Evolutionary conservation across 2,329 filamentous ascomycete genomes (phyloP).

Genomic region (Penicillium sclerotigenum): DNA sequence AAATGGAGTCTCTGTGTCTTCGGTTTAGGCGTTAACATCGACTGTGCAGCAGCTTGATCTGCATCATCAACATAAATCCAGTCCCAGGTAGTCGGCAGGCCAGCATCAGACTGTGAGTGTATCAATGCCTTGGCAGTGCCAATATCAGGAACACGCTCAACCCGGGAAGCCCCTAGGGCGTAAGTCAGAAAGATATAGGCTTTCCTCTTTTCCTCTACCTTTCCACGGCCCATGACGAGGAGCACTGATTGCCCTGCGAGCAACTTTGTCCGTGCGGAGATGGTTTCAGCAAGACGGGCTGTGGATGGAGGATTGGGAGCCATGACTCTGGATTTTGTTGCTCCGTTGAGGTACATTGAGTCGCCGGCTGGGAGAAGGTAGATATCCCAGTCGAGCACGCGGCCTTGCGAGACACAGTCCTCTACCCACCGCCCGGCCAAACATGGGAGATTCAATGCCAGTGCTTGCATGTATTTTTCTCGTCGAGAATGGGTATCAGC

Average conservation of each 20-base stretch:
- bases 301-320: conserved; percentile 56
- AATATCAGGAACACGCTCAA: conserved; percentile 64
- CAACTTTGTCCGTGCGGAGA: conserved; percentile 60
- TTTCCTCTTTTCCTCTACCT: conserved; percentile 62
- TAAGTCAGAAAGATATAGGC: conserved; percentile 78
- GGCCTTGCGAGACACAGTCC: conserved; percentile 62
- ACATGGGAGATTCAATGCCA: conserved; percentile 85
- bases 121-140: conserved; percentile 63
- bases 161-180: conserved; percentile 66
- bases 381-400: conserved; percentile 68
- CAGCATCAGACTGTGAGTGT: conserved; percentile 47
- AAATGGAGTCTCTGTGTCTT: conserved; percentile 28
- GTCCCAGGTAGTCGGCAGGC: conserved; percentile 54
- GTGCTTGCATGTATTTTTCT: conserved; percentile 89
- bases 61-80: conserved; percentile 77
- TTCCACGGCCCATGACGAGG: conserved; percentile 65
- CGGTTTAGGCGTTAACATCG: conserved; percentile 36
- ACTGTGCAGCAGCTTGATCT: conserved; percentile 52
- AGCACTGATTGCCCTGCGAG: conserved; percentile 66
- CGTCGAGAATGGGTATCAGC: conserved; percentile 82
- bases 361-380: conserved; percentile 85
- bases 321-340: conserved; percentile 71
- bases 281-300: conserved; percentile 56
- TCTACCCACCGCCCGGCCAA: conserved; percentile 78
- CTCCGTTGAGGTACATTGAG: conserved; percentile 71